Percentiles rank a stretch among this genome's conserved stretches.
phyloP scores from a whole-genome alignment of 1,139 yeast genomes.

The Pneumocystis jirovecii region DNA sequence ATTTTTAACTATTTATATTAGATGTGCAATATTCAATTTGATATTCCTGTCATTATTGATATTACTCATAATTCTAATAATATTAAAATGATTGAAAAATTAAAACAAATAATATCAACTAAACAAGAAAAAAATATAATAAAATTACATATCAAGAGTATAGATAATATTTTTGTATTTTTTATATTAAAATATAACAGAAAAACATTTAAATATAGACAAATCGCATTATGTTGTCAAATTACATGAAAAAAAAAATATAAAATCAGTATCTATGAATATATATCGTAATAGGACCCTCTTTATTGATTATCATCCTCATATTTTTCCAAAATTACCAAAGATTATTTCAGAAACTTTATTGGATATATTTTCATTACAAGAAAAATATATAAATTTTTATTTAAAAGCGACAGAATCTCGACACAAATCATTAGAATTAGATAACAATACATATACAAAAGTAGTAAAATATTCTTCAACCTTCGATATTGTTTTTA shows the following conservation, averaged over 20 bases:
- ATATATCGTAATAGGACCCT: neutral
- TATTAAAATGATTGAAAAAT: conserved; percentile 12
- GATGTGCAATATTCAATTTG: conserved; percentile 18
- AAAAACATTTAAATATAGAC: neutral
- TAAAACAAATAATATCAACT: neutral
- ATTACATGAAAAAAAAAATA: neutral
- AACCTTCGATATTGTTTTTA: conserved; percentile 51
- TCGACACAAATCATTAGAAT: conserved; percentile 24
- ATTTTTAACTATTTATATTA: conserved; percentile 16
- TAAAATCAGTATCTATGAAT: neutral
- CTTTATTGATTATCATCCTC: neutral
- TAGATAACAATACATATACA: neutral
- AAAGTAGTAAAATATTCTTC: conserved; percentile 34
- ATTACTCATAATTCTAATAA: conserved; percentile 19
- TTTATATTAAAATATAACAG: neutral
- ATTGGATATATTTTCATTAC: conserved; percentile 5
- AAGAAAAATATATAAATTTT: conserved; percentile 3
- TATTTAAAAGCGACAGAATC: conserved; percentile 10
- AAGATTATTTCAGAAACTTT: conserved; percentile 3
- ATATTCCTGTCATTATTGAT: conserved; percentile 28
- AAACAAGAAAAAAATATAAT: neutral
- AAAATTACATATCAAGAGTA: neutral
- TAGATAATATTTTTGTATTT: neutral
- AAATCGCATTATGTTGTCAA: neutral
- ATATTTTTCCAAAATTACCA: neutral